Evolutionary conservation across 2,329 filamentous ascomycete species (phyloP).

Genomic region (Moelleriella libera): DNA sequence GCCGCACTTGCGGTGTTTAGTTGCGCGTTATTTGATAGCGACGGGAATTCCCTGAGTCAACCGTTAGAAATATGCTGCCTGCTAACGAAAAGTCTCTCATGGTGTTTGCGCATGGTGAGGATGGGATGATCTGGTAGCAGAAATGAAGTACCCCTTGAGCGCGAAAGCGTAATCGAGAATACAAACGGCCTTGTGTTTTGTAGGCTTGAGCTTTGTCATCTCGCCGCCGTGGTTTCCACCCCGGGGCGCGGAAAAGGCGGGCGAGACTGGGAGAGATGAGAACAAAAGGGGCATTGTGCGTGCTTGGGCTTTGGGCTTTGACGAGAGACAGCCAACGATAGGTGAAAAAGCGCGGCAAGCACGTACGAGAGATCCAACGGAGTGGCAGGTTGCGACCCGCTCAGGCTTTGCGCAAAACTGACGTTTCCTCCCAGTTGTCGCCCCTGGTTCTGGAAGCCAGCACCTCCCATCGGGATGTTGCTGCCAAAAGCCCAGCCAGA

Average conservation of each 20-base stretch:
- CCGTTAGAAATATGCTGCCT: background rate
- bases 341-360: slow-evolving; percentile 3
- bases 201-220: background rate
- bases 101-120: background rate
- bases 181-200: background rate
- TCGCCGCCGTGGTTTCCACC: background rate
- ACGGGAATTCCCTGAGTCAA: slow-evolving; percentile 45
- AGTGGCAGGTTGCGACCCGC: slow-evolving; percentile 46
- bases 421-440: slow-evolving; percentile 44
- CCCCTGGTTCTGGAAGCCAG: slow-evolving; percentile 35
- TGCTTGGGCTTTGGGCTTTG: background rate
- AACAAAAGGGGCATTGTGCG: background rate
- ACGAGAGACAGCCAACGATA: background rate
- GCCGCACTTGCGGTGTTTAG: slow-evolving; percentile 31
- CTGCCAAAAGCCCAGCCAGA: slow-evolving; percentile 50
- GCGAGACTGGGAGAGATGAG: background rate
- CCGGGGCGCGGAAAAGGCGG: too few relatives aligned
- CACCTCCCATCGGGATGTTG: slow-evolving; percentile 44
- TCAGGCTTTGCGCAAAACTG: slow-evolving; percentile 53
- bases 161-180: slow-evolving; percentile 15
- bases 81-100: background rate
- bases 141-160: slow-evolving; percentile 15
- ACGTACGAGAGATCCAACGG: slow-evolving; percentile 53
- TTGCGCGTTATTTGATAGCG: slow-evolving; percentile 46
- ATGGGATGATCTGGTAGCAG: too few relatives aligned